Evolutionary conservation across 2,329 filamentous ascomycete species (phyloP).

Genomic region (Cyanodermella asteris): DNA sequence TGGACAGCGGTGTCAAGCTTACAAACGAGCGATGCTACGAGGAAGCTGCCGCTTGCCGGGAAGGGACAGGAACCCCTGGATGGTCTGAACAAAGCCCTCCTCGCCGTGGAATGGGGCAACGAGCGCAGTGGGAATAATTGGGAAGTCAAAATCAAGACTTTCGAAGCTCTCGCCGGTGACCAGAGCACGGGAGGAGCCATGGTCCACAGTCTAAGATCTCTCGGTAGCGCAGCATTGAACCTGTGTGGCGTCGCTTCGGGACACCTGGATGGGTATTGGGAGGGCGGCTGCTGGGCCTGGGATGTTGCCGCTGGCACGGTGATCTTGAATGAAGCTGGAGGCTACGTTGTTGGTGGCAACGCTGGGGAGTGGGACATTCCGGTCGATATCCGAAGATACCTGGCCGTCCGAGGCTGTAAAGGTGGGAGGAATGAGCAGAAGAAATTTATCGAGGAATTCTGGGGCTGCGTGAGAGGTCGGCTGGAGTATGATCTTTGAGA

Average conservation of each 20-base stretch:
- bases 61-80: slow-evolving; percentile 27
- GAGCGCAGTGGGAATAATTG: slow-evolving; percentile 35
- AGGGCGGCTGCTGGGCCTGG: slow-evolving; percentile 44
- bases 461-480: slow-evolving; percentile 5
- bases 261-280: slow-evolving; percentile 40
- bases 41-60: slow-evolving; percentile 23
- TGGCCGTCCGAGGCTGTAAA: slow-evolving; percentile 6
- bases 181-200: slow-evolving; percentile 36
- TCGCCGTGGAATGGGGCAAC: slow-evolving; percentile 39
- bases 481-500: slow-evolving; percentile 8
- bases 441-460: slow-evolving; percentile 6
- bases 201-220: slow-evolving; percentile 35
- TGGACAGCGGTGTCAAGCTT: slow-evolving; percentile 3
- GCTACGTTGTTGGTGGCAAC: slow-evolving; percentile 36
- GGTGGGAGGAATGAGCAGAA: slow-evolving; percentile 4
- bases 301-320: slow-evolving; percentile 44
- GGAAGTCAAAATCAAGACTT: slow-evolving; percentile 32
- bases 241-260: slow-evolving; percentile 37
- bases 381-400: slow-evolving; percentile 34
- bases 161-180: slow-evolving; percentile 23
- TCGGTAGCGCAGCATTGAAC: slow-evolving; percentile 39
- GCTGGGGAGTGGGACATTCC: slow-evolving; percentile 32
- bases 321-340: slow-evolving; percentile 37
- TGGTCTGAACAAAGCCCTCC: slow-evolving; percentile 28
- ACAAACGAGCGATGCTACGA: slow-evolving; percentile 4